phyloP scores from a whole-genome alignment of 352 stramenopile genomes.

The Pythium rishiriense region DNA sequence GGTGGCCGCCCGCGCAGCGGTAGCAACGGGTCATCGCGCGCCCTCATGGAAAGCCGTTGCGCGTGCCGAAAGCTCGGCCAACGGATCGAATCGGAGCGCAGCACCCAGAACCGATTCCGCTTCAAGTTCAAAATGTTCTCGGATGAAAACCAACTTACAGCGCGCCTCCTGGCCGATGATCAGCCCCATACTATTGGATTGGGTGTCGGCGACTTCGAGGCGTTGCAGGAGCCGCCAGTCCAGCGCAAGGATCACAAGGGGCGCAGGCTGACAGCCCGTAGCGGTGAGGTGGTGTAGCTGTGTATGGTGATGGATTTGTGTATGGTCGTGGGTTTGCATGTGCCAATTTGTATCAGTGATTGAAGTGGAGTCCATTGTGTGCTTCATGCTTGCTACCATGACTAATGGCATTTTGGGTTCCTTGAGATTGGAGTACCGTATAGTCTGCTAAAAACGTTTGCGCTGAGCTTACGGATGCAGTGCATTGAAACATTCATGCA shows the following conservation, averaged over 20 bases:
- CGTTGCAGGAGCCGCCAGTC: not conserved
- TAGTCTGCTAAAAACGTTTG: too few relatives aligned
- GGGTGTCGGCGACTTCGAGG: not conserved
- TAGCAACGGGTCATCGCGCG: not conserved
- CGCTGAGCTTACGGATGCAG: too few relatives aligned
- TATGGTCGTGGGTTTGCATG: too few relatives aligned
- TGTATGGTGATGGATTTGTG: not conserved
- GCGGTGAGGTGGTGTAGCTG: not conserved
- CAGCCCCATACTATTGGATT: not conserved
- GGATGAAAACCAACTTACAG: constrained; percentile 31
- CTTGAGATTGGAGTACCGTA: too few relatives aligned
- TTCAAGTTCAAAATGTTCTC: constrained; percentile 16
- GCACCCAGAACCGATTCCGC: constrained; percentile 15
- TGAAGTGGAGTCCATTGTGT: too few relatives aligned
- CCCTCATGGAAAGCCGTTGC: constrained; percentile 5
- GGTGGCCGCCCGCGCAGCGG: not conserved
- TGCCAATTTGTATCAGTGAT: too few relatives aligned
- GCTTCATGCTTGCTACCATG: too few relatives aligned
- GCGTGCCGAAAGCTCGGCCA: constrained; percentile 31
- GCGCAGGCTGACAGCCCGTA: not conserved
- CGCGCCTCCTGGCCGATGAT: constrained; percentile 17
- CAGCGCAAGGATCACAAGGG: not conserved
- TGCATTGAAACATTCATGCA: too few relatives aligned
- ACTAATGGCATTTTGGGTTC: too few relatives aligned
- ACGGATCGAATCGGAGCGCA: constrained; percentile 8